Evolutionary conservation across 140 eudicot species (phyloP).

Genomic region (Cichorium intybus): DNA sequence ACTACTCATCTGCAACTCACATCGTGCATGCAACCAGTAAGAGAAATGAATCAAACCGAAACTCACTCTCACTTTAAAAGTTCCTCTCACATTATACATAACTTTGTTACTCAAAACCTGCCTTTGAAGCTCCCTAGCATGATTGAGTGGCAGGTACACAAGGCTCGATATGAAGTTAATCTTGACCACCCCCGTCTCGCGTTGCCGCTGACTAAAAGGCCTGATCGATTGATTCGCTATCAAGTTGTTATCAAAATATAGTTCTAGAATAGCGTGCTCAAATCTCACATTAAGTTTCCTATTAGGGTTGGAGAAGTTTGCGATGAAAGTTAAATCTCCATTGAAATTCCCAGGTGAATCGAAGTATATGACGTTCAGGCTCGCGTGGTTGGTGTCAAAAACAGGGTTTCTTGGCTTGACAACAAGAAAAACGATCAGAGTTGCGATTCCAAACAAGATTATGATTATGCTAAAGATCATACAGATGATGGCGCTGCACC

Average conservation of each 20-base stretch:
- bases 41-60: conserved; percentile 61
- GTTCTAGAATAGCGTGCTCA: conserved; percentile 57
- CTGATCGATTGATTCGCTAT: conserved; percentile 54
- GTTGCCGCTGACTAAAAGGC: conserved; percentile 57
- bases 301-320: conserved; percentile 89
- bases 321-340: conserved; percentile 66
- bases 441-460: conserved; percentile 67
- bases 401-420: conserved; percentile 63
- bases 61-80: conserved; percentile 58
- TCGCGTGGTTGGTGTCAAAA: conserved; percentile 71
- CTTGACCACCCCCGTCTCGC: conserved; percentile 43
- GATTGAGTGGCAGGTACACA: conserved; percentile 63
- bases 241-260: conserved; percentile 49
- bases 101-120: conserved; percentile 73
- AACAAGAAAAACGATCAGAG: conserved; percentile 56
- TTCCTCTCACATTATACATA: conserved; percentile 54
- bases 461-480: conserved; percentile 58
- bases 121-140: conserved; percentile 61
- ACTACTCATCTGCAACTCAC: conserved; percentile 82
- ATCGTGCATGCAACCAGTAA: conserved; percentile 69
- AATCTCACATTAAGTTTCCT: conserved; percentile 59
- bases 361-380: conserved; percentile 59
- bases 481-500: conserved; percentile 74
- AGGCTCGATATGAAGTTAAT: conserved; percentile 73
- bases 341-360: conserved; percentile 63